Percentiles rank a stretch among this genome's conserved stretches.
These are phyloP conservation scores for Bromus sterilis DNA, from an alignment of 176 grass and related monocot species.

Conservation along the genomic window DNA sequence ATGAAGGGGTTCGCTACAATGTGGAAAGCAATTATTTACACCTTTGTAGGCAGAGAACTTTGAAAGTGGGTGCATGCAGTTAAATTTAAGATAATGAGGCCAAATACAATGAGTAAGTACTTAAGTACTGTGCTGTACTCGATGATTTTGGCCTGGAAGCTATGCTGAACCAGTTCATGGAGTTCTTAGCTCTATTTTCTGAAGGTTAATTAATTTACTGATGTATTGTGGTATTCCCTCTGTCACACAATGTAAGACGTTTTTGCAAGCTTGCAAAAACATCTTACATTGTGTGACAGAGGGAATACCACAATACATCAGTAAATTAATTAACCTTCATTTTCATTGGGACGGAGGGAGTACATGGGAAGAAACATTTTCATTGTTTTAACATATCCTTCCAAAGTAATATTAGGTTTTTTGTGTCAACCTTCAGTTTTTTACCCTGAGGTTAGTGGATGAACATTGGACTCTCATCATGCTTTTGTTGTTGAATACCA, in stretches of 20 bases:
- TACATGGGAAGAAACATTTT: neutral
- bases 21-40: slow-evolving; percentile 16
- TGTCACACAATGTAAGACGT: too few species aligned
- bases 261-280: too few species aligned
- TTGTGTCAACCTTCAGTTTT: slow-evolving; percentile 56
- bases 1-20: neutral
- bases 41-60: slow-evolving; percentile 82
- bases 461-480: slow-evolving; percentile 84
- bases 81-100: slow-evolving; percentile 99
- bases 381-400: neutral
- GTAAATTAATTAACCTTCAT: slow-evolving; percentile 49
- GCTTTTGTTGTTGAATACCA: slow-evolving; percentile 97
- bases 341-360: too few species aligned
- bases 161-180: slow-evolving; percentile 92
- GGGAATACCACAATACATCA: neutral
- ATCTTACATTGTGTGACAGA: too few species aligned
- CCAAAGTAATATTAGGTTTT: slow-evolving; percentile 16
- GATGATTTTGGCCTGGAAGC: slow-evolving; percentile 95
- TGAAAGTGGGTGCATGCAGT: slow-evolving; percentile 74
- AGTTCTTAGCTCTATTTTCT: slow-evolving; percentile 78
- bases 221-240: neutral
- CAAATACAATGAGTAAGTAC: slow-evolving; percentile 98
- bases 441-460: slow-evolving; percentile 82
- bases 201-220: slow-evolving; percentile 47
- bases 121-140: slow-evolving; percentile 94